Evolutionary conservation across 306 rosid species (phyloP).

Genomic region (Cucurbita argyrosperma): DNA sequence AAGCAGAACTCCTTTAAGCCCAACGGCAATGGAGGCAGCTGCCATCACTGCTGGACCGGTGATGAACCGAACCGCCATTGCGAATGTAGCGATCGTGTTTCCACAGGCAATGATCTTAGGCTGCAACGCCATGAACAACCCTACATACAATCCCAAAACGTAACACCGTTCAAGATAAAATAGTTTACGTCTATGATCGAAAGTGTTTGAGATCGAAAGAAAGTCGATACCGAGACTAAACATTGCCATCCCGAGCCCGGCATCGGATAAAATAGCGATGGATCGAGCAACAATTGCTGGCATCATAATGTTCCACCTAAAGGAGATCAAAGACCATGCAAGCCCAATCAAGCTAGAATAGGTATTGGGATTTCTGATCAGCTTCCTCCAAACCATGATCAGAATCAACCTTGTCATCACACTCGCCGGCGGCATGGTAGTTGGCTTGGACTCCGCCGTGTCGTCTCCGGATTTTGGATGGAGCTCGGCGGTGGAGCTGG

Average conservation of each 20-base stretch:
- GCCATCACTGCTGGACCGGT: slow-evolving; percentile 75
- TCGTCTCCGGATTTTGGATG: slow-evolving; percentile 37
- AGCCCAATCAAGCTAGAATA: slow-evolving; percentile 79
- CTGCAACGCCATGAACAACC: slow-evolving; percentile 84
- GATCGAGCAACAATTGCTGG: slow-evolving; percentile 64
- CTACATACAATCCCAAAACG: slow-evolving; percentile 7
- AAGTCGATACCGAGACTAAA: slow-evolving; percentile 58
- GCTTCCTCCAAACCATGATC: slow-evolving; percentile 74
- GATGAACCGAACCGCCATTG: slow-evolving; percentile 74
- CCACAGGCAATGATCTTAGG: slow-evolving; percentile 75
- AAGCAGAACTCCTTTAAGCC: slow-evolving; percentile 54
- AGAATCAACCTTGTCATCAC: slow-evolving; percentile 73
- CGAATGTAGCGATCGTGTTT: slow-evolving; percentile 49
- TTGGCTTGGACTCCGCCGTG: slow-evolving; percentile 32
- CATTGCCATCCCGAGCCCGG: slow-evolving; percentile 96
- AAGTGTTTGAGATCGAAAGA: neutral
- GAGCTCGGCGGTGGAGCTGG: slow-evolving; percentile 71
- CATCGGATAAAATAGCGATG: slow-evolving; percentile 57
- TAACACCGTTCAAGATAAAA: neutral
- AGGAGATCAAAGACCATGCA: slow-evolving; percentile 71
- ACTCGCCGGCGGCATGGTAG: slow-evolving; percentile 65
- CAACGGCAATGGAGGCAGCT: slow-evolving; percentile 51
- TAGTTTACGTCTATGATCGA: no score
- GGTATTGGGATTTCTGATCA: slow-evolving; percentile 71
- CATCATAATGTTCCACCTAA: slow-evolving; percentile 67